These are phyloP conservation scores for Ogataea trehalophila DNA, from an alignment of 805 yeast genomes.

Conservation along the genomic window DNA sequence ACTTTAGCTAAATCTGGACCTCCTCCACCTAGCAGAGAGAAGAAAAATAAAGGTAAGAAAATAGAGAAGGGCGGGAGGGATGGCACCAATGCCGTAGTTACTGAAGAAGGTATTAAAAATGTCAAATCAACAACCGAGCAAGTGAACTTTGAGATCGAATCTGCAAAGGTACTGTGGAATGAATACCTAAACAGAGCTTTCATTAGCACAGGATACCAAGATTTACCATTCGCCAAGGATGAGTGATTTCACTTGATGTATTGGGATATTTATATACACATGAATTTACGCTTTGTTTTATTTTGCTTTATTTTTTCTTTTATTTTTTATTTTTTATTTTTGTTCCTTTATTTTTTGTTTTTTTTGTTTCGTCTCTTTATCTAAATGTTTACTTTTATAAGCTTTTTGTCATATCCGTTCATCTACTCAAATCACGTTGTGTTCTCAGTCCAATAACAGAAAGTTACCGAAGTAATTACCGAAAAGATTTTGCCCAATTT, in stretches of 20 bases:
- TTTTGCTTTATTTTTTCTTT: neutral
- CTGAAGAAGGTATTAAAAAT: neutral
- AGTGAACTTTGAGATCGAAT: constrained; percentile 1
- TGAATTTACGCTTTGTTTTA: neutral
- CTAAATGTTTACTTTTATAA: too few relatives aligned
- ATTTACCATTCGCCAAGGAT: constrained; percentile 29
- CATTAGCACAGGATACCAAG: constrained; percentile 60
- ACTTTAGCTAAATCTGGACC: constrained; percentile 38
- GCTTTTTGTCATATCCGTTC: too few relatives aligned
- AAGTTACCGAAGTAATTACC: too few relatives aligned
- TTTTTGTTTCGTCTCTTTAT: neutral
- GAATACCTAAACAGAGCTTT: constrained; percentile 55
- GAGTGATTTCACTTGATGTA: neutral
- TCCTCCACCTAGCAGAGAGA: too few relatives aligned
- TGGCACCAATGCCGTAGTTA: constrained; percentile 3
- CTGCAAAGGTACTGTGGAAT: constrained; percentile 48
- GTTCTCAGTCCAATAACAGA: too few relatives aligned
- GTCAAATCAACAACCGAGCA: constrained; percentile 2
- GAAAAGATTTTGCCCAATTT: too few relatives aligned
- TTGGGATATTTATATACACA: neutral
- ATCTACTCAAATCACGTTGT: too few relatives aligned
- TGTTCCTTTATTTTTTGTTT: neutral
- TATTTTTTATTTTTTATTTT: too few relatives aligned
- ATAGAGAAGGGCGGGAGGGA: constrained; percentile 1
- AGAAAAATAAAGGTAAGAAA: constrained; percentile 6